phyloP scores from a whole-genome alignment of 2,329 filamentous ascomycete species.

The Xylariales sp. region DNA sequence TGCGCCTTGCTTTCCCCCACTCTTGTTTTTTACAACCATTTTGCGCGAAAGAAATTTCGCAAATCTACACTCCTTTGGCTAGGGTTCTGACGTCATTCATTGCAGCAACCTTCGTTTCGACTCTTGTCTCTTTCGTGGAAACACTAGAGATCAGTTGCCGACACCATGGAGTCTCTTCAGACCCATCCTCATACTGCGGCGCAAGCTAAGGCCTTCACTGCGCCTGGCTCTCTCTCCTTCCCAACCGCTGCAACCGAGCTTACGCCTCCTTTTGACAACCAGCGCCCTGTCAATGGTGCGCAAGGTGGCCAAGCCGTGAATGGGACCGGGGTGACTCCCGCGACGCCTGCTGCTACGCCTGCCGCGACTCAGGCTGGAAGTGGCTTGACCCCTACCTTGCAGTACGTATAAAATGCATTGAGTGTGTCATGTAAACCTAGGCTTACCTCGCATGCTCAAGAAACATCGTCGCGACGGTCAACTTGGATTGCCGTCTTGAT shows the following conservation, averaged over 20 bases:
- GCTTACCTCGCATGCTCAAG: slow-evolving; percentile 71
- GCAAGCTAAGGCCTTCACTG: slow-evolving; percentile 96
- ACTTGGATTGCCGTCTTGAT: slow-evolving; percentile 95
- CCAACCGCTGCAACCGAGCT: slow-evolving; percentile 85
- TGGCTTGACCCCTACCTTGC: slow-evolving; percentile 91
- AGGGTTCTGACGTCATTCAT: slow-evolving; percentile 26
- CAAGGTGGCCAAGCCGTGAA: slow-evolving; percentile 68
- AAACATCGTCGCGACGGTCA: slow-evolving; percentile 99
- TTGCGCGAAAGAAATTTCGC: neutral
- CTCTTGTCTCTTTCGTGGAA: slow-evolving; percentile 29
- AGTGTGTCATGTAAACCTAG: slow-evolving; percentile 54
- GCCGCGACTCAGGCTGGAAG: slow-evolving; percentile 83
- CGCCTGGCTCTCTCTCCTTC: slow-evolving; percentile 91
- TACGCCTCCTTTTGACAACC: slow-evolving; percentile 76
- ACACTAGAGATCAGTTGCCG: slow-evolving; percentile 28
- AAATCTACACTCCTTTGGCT: neutral
- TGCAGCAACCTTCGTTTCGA: slow-evolving; percentile 10
- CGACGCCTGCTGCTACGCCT: slow-evolving; percentile 92
- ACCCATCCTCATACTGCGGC: slow-evolving; percentile 88
- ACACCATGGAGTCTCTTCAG: slow-evolving; percentile 49
- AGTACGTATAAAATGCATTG: slow-evolving; percentile 80
- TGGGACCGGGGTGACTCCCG: slow-evolving; percentile 85
- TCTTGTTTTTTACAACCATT: neutral
- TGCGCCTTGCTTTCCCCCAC: neutral
- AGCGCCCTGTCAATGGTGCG: slow-evolving; percentile 62